Conservation (phyloP, 192 early-diverging fungal genomes). For the Backusella australiensis region DNA sequence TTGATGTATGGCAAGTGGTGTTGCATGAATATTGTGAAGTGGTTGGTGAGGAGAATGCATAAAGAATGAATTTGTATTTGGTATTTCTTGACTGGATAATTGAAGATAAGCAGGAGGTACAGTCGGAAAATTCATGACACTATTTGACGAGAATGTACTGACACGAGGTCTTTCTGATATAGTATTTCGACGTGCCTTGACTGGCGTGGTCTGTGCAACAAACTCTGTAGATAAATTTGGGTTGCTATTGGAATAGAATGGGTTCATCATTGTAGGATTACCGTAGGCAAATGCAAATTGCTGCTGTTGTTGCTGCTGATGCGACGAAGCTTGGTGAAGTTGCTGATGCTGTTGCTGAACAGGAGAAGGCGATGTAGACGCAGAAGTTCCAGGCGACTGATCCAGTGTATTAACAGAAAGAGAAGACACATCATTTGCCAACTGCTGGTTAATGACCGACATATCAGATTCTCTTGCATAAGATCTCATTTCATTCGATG, state of each 20-base stretch:
- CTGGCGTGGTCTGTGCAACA: slow-evolving; percentile 1
- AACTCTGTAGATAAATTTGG: not conserved
- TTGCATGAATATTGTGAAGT: slow-evolving; percentile 15
- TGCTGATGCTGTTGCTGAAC: not conserved
- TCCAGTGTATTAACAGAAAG: slow-evolving; percentile 6
- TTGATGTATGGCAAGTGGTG: not conserved
- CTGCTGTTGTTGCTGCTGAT: not conserved
- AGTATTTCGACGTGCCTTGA: slow-evolving; percentile 12
- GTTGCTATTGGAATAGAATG: not conserved
- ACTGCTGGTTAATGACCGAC: not conserved
- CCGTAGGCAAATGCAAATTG: not conserved
- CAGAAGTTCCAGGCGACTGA: not conserved
- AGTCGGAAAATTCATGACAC: not conserved
- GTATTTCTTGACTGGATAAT: not conserved
- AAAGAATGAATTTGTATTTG: slow-evolving; percentile 8
- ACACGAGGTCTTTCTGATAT: slow-evolving; percentile 14
- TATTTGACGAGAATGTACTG: not conserved
- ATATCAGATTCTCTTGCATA: slow-evolving; percentile 10
- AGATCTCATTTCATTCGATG: slow-evolving; percentile 14
- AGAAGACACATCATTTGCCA: not conserved
- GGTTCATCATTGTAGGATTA: not conserved
- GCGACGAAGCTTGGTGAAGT: not conserved
- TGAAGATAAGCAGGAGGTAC: slow-evolving; percentile 9
- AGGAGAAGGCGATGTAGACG: slow-evolving; percentile 14
- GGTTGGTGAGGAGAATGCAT: slow-evolving; percentile 2